Conservation (phyloP, 2,329 filamentous ascomycete species). For the Claviceps quebecensis region DNA sequence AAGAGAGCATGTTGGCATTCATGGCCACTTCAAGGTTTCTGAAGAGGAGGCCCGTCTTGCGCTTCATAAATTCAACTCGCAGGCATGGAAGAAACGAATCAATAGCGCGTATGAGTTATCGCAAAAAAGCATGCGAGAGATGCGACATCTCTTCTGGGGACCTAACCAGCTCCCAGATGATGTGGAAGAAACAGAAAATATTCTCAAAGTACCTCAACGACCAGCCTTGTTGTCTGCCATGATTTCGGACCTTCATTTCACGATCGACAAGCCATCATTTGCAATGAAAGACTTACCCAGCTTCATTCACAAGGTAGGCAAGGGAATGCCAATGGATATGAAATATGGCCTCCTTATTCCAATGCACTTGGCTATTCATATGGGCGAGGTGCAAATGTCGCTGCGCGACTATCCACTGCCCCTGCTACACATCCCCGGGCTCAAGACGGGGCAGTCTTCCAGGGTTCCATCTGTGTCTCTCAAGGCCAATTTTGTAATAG, state of each 20-base stretch:
- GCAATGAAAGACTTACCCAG: constrained; percentile 66
- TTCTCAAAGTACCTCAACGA: constrained; percentile 72
- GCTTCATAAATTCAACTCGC: constrained; percentile 67
- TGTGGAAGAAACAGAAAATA: constrained; percentile 66
- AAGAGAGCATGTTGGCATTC: constrained; percentile 49
- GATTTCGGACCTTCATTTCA: constrained; percentile 72
- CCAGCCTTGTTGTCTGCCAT: constrained; percentile 70
- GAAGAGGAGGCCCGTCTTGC: constrained; percentile 63
- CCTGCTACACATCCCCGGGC: constrained; percentile 73
- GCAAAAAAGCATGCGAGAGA: constrained; percentile 60
- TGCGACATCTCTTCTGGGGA: constrained; percentile 70
- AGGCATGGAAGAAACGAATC: constrained; percentile 86
- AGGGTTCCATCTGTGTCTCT: constrained; percentile 71
- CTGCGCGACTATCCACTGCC: constrained; percentile 90
- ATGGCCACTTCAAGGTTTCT: constrained; percentile 55
- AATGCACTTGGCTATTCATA: constrained; percentile 76
- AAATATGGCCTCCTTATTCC: constrained; percentile 81
- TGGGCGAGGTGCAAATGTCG: constrained; percentile 78
- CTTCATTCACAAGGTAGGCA: constrained; percentile 82
- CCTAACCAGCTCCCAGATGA: constrained; percentile 70
- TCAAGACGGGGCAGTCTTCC: constrained; percentile 66
- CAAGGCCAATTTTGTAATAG: constrained; percentile 85
- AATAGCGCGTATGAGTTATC: constrained; percentile 59
- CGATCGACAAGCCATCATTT: constrained; percentile 87
- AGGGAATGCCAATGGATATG: constrained; percentile 88